phyloP scores from a whole-genome alignment of 2,329 filamentous ascomycete genomes.

The Exophiala alcalophila region DNA sequence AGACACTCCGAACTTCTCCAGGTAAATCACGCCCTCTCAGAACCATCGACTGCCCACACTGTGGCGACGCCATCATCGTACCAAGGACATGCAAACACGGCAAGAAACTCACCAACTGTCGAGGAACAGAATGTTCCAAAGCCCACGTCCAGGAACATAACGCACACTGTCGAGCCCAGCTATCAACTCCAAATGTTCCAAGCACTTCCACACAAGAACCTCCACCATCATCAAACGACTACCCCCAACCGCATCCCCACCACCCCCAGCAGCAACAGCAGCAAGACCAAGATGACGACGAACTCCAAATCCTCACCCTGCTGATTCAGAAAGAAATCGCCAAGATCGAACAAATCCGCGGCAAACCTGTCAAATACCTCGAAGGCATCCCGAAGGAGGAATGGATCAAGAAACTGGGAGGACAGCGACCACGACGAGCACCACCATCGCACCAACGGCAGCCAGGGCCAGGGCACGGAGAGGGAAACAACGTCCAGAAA shows the following conservation, averaged over 20 bases:
- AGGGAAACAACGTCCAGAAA: not conserved
- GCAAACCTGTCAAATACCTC: conserved; percentile 13
- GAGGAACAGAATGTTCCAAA: conserved; percentile 13
- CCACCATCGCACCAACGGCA: too few species aligned
- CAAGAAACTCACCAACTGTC: conserved; percentile 22
- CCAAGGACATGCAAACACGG: conserved; percentile 17
- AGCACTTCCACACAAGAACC: too few species aligned
- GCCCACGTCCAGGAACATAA: conserved; percentile 15
- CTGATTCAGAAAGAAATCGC: conserved; percentile 3
- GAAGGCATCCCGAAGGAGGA: conserved; percentile 7
- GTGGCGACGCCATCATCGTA: conserved; percentile 10
- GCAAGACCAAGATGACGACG: too few species aligned
- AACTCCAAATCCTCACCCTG: not conserved
- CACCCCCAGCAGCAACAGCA: too few species aligned
- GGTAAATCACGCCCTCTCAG: conserved; percentile 1
- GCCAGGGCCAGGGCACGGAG: too few species aligned
- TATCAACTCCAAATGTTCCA: not conserved
- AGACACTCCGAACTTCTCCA: conserved; percentile 2
- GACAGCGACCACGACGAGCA: too few species aligned
- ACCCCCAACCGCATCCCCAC: too few species aligned
- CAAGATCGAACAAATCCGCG: conserved; percentile 7
- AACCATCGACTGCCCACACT: conserved; percentile 12
- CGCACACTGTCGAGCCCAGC: not conserved
- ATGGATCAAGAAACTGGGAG: conserved; percentile 2
- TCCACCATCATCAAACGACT: too few species aligned